phyloP scores from a whole-genome alignment of 2,329 filamentous ascomycete genomes.

The Diaporthe citri region DNA sequence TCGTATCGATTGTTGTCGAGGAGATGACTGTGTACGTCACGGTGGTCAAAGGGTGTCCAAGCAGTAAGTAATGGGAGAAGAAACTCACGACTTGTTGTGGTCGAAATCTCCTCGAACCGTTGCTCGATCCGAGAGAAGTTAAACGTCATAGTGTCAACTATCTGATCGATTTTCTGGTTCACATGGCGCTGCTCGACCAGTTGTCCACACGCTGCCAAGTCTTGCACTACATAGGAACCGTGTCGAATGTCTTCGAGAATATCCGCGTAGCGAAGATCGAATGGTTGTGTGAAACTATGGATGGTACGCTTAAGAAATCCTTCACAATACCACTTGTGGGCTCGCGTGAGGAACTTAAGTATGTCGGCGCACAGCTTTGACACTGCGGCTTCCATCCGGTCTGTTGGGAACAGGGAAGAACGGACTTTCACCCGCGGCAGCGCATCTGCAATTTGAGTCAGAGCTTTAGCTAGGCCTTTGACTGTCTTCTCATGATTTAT shows the following conservation, averaged over 20 bases:
- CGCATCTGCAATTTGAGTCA: slow-evolving; percentile 40
- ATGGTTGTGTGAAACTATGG: slow-evolving; percentile 40
- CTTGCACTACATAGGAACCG: not conserved
- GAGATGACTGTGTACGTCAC: not conserved
- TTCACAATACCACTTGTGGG: slow-evolving; percentile 43
- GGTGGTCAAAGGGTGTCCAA: not conserved
- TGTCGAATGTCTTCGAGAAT: slow-evolving; percentile 40
- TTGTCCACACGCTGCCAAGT: not conserved
- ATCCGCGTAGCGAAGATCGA: slow-evolving; percentile 41
- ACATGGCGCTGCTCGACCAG: not conserved
- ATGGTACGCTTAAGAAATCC: slow-evolving; percentile 37
- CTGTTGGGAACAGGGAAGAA: slow-evolving; percentile 41
- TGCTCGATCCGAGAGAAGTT: not conserved
- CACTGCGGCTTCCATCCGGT: slow-evolving; percentile 40
- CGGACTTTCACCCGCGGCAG: slow-evolving; percentile 41
- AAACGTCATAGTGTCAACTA: not conserved
- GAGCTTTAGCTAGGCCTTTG: slow-evolving; percentile 39
- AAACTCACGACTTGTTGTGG: not conserved
- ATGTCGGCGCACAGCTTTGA: slow-evolving; percentile 38
- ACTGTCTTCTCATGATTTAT: slow-evolving; percentile 26
- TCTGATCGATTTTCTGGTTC: not conserved
- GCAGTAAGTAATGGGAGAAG: rapidly evolving
- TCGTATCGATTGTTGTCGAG: not conserved
- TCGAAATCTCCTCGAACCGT: not conserved
- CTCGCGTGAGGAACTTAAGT: slow-evolving; percentile 43